Evolutionary conservation across 257 asterid genomes (phyloP).

Genomic region (Solanum sitiens): DNA sequence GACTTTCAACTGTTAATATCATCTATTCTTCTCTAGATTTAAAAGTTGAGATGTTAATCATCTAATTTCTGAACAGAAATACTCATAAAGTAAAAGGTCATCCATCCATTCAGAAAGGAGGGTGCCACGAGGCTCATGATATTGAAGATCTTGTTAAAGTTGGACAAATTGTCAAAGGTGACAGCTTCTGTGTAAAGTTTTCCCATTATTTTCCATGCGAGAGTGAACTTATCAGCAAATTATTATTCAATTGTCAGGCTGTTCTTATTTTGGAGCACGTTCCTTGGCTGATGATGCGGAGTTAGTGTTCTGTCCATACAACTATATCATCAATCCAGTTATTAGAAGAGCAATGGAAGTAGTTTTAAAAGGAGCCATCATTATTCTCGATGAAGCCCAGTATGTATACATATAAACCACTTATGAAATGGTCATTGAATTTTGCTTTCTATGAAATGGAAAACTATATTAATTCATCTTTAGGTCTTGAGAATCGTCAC

Average conservation of each 20-base stretch:
- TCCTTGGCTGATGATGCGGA: slow-evolving; percentile 81
- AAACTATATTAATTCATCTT: not conserved
- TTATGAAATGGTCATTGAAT: not conserved
- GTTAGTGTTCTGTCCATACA: slow-evolving; percentile 90
- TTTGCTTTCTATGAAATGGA: not conserved
- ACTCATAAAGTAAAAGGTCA: slow-evolving; percentile 75
- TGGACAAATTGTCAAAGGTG: slow-evolving; percentile 89
- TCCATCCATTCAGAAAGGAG: slow-evolving; percentile 90
- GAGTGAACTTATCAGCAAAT: slow-evolving; percentile 11
- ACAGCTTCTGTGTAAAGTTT: not conserved
- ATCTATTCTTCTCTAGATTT: not conserved
- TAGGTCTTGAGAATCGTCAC: not conserved
- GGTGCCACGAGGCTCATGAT: slow-evolving; percentile 92
- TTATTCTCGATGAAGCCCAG: slow-evolving; percentile 98
- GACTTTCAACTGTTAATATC: not conserved
- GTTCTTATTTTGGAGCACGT: slow-evolving; percentile 89
- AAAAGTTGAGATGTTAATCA: slow-evolving; percentile 4
- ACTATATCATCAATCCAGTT: slow-evolving; percentile 70
- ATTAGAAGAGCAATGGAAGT: slow-evolving; percentile 90
- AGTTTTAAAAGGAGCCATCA: slow-evolving; percentile 53
- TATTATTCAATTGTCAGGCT: slow-evolving; percentile 50
- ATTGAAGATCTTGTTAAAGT: slow-evolving; percentile 95
- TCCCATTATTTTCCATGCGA: not conserved
- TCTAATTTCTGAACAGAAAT: slow-evolving; percentile 40
- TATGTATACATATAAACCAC: slow-evolving; percentile 27